phyloP scores from a whole-genome alignment of 225 moss, liverwort and hornwort genomes.

The Takakia lepidozioides region DNA sequence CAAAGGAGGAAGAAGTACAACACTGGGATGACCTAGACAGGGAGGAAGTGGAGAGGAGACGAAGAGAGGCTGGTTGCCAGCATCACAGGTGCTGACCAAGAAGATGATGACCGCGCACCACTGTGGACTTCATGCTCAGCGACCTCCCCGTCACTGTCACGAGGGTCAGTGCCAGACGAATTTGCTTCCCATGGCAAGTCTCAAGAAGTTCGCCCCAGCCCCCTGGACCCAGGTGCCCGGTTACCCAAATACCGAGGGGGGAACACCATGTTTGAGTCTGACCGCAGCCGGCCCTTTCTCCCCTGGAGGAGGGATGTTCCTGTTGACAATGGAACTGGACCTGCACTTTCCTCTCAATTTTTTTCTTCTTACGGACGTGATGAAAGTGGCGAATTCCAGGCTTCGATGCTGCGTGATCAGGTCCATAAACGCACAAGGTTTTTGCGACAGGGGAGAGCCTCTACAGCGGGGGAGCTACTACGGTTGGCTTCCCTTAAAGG shows the following conservation, averaged over 20 bases:
- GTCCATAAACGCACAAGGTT: slow-evolving; percentile 50
- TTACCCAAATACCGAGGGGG: slow-evolving; percentile 67
- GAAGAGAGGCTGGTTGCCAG: slow-evolving; percentile 73
- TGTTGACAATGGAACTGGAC: slow-evolving; percentile 52
- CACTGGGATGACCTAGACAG: no score
- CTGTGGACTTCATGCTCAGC: slow-evolving; percentile 45
- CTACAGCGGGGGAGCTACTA: slow-evolving; percentile 30
- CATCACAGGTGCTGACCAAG: slow-evolving; percentile 64
- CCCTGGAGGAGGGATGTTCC: slow-evolving; percentile 74
- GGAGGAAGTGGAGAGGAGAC: slow-evolving; percentile 56
- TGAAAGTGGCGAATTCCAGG: slow-evolving; percentile 58
- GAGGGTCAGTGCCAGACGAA: slow-evolving; percentile 43
- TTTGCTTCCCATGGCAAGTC: slow-evolving; percentile 35
- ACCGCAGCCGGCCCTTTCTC: slow-evolving; percentile 54
- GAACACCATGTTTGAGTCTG: slow-evolving; percentile 48
- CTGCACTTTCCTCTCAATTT: slow-evolving; percentile 22
- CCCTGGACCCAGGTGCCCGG: slow-evolving; percentile 24
- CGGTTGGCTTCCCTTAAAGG: slow-evolving; percentile 27
- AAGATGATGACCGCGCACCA: slow-evolving; percentile 83
- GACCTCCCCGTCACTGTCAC: slow-evolving; percentile 40
- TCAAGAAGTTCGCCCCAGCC: slow-evolving; percentile 32
- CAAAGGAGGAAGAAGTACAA: no score
- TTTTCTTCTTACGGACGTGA: slow-evolving; percentile 41
- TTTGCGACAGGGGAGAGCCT: slow-evolving; percentile 49
- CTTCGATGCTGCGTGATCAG: slow-evolving; percentile 52